Evolutionary conservation across 176 grass and related monocot genomes (phyloP), one percentile per base, ranked within the genome.

Genomic region (Musa beccarii): DNA sequence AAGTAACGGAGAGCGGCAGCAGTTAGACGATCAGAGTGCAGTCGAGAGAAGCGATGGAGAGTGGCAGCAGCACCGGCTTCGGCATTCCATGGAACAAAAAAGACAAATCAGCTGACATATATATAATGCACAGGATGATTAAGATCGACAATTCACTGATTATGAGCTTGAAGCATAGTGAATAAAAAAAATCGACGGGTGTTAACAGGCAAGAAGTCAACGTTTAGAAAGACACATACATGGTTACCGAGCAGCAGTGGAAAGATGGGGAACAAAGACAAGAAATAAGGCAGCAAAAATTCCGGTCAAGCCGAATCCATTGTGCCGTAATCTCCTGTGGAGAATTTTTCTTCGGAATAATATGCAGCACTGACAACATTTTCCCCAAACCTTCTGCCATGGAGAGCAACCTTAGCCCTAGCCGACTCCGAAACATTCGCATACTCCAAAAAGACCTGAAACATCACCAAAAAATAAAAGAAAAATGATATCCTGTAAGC

Each of bases 361-460:
- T 80, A 80, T 0, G 79, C 10, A 34, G 79, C 79, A 15, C 68
- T 53, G 51, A 80, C 79, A 2, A 65, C 49, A n/a, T 73, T 80
- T 29, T 1, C 14, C 0, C 22, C 69, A 43, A 80, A 80, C 29
- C 71, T 80, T 73, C 79, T 73, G 28, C 79, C 79, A 29, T 80
- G 79, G 22, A 80, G 79, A 49, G 79, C 59, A 52, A 59, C 69
- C 49, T 80, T 80, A 22, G 79, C 79, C 10, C 69, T 72, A n/a
- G 79, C 55, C 0, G 79, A 80, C 22, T 71, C 69, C 13, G 79
- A 15, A 1, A 54, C 7, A 73, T 80, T 51, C 15, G 57, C 2
- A 53, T 13, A 80, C 49, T 80, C 79, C 69, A 80, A 65, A 63
- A 80, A 80, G 13, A 80, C 79, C 79, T 80, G 79, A 52, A 79